phyloP scores from a whole-genome alignment of 2,329 filamentous ascomycete genomes.

The Botrytis medusae region DNA sequence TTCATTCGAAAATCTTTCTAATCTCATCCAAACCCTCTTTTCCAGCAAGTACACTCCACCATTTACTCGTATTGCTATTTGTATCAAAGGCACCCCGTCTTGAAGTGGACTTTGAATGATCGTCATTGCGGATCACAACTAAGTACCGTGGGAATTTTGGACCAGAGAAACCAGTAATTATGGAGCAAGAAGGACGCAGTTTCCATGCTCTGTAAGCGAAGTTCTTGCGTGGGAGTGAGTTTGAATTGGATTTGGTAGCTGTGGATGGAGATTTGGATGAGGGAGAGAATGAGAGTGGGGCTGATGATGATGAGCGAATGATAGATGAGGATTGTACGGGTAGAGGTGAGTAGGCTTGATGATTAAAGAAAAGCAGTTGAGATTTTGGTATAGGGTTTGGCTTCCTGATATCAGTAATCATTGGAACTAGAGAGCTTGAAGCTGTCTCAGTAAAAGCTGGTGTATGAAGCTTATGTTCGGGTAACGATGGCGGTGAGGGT shows the following conservation, averaged over 20 bases:
- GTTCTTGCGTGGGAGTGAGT: neutral
- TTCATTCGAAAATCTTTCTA: neutral
- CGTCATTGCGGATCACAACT: neutral
- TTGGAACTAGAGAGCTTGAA: neutral
- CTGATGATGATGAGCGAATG: neutral
- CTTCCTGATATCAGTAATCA: neutral
- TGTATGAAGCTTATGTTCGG: neutral
- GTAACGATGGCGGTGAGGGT: neutral
- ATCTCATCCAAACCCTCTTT: neutral
- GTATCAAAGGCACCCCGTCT: neutral
- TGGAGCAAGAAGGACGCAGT: neutral
- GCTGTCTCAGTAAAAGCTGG: neutral
- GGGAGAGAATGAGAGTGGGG: neutral
- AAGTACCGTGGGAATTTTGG: neutral
- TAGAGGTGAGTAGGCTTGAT: neutral
- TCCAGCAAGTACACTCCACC: neutral
- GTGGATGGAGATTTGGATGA: neutral
- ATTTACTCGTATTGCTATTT: neutral
- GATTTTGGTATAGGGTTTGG: neutral
- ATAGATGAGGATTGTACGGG: too few relatives aligned
- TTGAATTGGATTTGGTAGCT: too few relatives aligned
- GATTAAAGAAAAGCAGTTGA: neutral
- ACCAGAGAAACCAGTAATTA: neutral
- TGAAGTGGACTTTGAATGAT: neutral
- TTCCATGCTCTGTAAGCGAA: conserved; percentile 8